Evolutionary conservation across 805 yeast genomes (phyloP).

Genomic region (Lipomyces yamanashiensis): DNA sequence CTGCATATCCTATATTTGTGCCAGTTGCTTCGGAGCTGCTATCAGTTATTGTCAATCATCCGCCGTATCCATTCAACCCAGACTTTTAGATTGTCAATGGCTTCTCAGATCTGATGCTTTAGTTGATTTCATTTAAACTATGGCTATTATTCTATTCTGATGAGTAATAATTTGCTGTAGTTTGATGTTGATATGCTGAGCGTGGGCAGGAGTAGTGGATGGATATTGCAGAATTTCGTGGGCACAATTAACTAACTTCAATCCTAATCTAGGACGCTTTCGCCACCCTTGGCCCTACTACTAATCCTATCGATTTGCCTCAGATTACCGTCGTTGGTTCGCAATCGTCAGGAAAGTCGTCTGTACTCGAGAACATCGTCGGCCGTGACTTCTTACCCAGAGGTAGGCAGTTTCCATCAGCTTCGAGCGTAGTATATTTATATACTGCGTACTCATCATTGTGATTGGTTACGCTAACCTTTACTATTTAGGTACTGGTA

Average conservation of each 20-base stretch:
- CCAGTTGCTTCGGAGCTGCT: background rate
- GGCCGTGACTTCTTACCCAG: slow-evolving; percentile 90
- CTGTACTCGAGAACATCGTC: slow-evolving; percentile 87
- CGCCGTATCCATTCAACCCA: slow-evolving; percentile 1
- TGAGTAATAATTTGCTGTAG: background rate
- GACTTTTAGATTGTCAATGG: slow-evolving; percentile 1
- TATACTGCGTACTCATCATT: background rate
- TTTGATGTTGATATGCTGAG: background rate
- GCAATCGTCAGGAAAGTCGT: slow-evolving; percentile 86
- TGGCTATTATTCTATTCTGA: background rate
- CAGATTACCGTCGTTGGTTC: slow-evolving; percentile 96
- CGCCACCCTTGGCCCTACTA: slow-evolving; percentile 91
- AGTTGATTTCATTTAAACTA: background rate
- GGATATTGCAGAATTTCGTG: too few relatives aligned
- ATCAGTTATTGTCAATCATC: background rate
- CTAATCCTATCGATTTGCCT: slow-evolving; percentile 91
- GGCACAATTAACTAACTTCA: too few relatives aligned
- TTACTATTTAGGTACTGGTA: slow-evolving; percentile 60
- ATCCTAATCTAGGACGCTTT: slow-evolving; percentile 75
- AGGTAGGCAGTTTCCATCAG: slow-evolving; percentile 51
- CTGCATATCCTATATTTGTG: too few relatives aligned
- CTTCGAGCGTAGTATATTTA: background rate
- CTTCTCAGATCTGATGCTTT: background rate
- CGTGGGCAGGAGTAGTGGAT: background rate
- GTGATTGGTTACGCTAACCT: background rate